Evolutionary conservation across 2,329 filamentous ascomycete species (phyloP).

Genomic region (Pleomassaria siparia): DNA sequence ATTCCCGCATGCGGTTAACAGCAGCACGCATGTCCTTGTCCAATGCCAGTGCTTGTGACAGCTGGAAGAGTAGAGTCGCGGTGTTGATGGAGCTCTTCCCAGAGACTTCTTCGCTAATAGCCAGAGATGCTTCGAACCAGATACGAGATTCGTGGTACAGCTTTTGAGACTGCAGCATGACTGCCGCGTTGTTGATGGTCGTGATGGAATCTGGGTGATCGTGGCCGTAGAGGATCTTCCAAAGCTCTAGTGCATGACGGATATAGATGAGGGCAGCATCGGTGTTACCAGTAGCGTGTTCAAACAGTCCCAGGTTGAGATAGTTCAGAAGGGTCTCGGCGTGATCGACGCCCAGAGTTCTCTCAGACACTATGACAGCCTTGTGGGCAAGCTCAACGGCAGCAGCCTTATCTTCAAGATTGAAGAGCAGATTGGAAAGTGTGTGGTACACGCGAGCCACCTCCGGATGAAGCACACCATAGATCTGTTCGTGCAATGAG

Average conservation of each 20-base stretch:
- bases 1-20: conserved; percentile 91
- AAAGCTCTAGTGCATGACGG: conserved; percentile 88
- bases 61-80: conserved; percentile 93
- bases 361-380: conserved; percentile 92
- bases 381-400: conserved; percentile 95
- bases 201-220: conserved; percentile 98
- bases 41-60: conserved; percentile 92
- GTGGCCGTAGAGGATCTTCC: conserved; percentile 94
- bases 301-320: conserved; percentile 90
- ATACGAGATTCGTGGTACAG: conserved; percentile 90
- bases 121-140: conserved; percentile 94
- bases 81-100: conserved; percentile 90
- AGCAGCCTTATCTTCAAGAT: conserved; percentile 95
- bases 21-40: conserved; percentile 92
- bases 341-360: conserved; percentile 90
- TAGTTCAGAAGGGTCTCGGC: conserved; percentile 94
- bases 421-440: conserved; percentile 93
- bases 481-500: conserved; percentile 97
- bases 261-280: conserved; percentile 84
- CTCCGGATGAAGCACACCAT: conserved; percentile 94
- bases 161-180: conserved; percentile 97
- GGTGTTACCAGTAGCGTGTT: conserved; percentile 90
- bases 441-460: conserved; percentile 95
- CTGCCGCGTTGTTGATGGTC: conserved; percentile 96
- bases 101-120: conserved; percentile 85